These are phyloP conservation scores for Cyberlindnera japonica DNA, from an alignment of 805 yeast genomes.

Conservation along the genomic window DNA sequence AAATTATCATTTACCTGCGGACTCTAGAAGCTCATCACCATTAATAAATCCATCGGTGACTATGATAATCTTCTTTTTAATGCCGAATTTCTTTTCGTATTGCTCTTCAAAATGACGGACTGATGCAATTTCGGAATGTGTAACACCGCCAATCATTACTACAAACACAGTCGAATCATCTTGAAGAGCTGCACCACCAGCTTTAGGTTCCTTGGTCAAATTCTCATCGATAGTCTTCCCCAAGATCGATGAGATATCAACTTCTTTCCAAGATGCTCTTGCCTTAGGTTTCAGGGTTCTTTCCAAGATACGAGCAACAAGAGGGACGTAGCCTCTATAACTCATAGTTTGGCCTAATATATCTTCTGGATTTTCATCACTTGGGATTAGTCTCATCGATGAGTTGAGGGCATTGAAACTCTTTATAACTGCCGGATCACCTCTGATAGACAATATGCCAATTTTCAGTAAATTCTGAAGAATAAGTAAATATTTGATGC, in stretches of 20 bases:
- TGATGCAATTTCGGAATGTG: slow-evolving; percentile 78
- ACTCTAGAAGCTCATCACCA: slow-evolving; percentile 36
- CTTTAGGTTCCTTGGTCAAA: slow-evolving; percentile 11
- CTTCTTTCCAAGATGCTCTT: slow-evolving; percentile 35
- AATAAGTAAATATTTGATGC: slow-evolving; percentile 47
- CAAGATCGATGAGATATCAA: slow-evolving; percentile 33
- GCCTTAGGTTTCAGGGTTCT: slow-evolving; percentile 45
- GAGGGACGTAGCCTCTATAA: slow-evolving; percentile 80
- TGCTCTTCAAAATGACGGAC: slow-evolving; percentile 56
- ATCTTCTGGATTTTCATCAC: slow-evolving; percentile 16
- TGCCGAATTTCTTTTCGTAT: slow-evolving; percentile 30
- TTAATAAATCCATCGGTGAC: slow-evolving; percentile 46
- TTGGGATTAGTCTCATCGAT: slow-evolving; percentile 39
- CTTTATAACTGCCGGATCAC: slow-evolving; percentile 33
- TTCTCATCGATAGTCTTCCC: slow-evolving; percentile 33
- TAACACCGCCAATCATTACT: slow-evolving; percentile 77
- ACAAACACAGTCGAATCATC: slow-evolving; percentile 36
- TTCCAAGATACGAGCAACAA: slow-evolving; percentile 66
- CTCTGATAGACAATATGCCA: slow-evolving; percentile 37
- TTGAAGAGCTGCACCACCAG: slow-evolving; percentile 23
- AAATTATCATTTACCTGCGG: slow-evolving; percentile 8
- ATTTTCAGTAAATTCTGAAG: slow-evolving; percentile 47
- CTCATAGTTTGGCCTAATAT: slow-evolving; percentile 6
- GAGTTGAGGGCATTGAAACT: slow-evolving; percentile 30
- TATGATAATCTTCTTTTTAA: slow-evolving; percentile 39